phyloP scores from a whole-genome alignment of 768 basidiomycete species.

The Tricholomella constricta region DNA sequence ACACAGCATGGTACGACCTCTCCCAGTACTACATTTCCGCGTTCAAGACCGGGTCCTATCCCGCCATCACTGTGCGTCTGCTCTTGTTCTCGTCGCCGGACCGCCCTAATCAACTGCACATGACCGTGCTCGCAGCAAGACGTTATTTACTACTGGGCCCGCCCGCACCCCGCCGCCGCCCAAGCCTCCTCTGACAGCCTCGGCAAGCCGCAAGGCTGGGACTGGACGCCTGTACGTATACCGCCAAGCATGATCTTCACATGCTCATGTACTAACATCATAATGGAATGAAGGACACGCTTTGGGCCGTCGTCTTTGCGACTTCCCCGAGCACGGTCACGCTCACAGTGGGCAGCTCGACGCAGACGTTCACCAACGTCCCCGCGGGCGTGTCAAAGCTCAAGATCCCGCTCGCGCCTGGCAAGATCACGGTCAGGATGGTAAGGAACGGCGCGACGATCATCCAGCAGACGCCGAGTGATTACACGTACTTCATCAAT shows the following conservation, averaged over 20 bases:
- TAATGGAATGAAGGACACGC: slow-evolving; percentile 43
- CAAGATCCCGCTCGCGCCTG: slow-evolving; percentile 55
- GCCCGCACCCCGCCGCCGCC: slow-evolving; percentile 61
- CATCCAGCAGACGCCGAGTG: slow-evolving; percentile 47
- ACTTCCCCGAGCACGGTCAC: slow-evolving; percentile 54
- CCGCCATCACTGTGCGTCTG: slow-evolving; percentile 58
- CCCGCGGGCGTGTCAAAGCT: slow-evolving; percentile 62
- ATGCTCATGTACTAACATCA: neutral
- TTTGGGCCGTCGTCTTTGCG: slow-evolving; percentile 69
- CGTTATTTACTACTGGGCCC: slow-evolving; percentile 59
- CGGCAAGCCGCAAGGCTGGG: slow-evolving; percentile 49
- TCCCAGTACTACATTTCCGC: slow-evolving; percentile 65
- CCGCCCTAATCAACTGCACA: no score
- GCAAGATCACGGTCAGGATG: slow-evolving; percentile 59
- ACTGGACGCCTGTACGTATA: slow-evolving; percentile 52
- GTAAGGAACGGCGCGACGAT: slow-evolving; percentile 49
- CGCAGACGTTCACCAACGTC: slow-evolving; percentile 41
- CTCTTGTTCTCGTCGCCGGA: no score
- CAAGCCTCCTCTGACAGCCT: slow-evolving; percentile 43
- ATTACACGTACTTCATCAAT: slow-evolving; percentile 40
- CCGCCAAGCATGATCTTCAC: slow-evolving; percentile 1
- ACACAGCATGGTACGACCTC: slow-evolving; percentile 61
- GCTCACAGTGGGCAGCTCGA: slow-evolving; percentile 44
- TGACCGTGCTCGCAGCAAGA: no score
- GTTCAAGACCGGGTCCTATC: slow-evolving; percentile 67